A percentile compares a stretch with the other conserved stretches of the same genome.
phyloP scores from a whole-genome alignment of 2,329 filamentous ascomycete genomes.

The Botrytis porri region DNA sequence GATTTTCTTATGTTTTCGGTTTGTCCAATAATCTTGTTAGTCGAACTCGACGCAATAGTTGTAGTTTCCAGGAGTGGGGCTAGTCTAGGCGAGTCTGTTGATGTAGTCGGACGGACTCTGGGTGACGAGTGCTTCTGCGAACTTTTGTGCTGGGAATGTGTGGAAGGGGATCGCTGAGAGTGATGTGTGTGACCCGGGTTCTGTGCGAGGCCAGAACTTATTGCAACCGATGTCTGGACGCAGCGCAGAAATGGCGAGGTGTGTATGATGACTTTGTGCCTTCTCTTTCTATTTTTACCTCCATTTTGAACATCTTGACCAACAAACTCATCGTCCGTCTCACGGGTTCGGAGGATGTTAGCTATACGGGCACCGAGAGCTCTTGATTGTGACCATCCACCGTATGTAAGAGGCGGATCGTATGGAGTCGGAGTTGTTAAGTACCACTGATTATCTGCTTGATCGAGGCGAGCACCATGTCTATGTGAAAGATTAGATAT shows the following conservation, averaged over 20 bases:
- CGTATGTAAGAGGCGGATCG: slow-evolving; percentile 91
- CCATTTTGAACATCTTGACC: slow-evolving; percentile 24
- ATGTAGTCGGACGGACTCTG: slow-evolving; percentile 30
- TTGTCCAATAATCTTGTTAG: slow-evolving; percentile 25
- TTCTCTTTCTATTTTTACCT: slow-evolving; percentile 47
- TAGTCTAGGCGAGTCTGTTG: slow-evolving; percentile 33
- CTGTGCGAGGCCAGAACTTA: slow-evolving; percentile 79
- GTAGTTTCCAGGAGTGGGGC: slow-evolving; percentile 33
- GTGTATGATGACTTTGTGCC: slow-evolving; percentile 81
- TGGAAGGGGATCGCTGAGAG: slow-evolving; percentile 33
- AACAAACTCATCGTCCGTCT: slow-evolving; percentile 39
- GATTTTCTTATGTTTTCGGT: slow-evolving; percentile 49
- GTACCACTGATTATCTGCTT: slow-evolving; percentile 93
- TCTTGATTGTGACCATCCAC: slow-evolving; percentile 85
- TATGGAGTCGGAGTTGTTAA: slow-evolving; percentile 90
- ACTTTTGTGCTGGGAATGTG: slow-evolving; percentile 18
- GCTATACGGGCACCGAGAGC: slow-evolving; percentile 80
- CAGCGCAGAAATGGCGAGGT: slow-evolving; percentile 93
- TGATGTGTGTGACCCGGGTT: slow-evolving; percentile 42
- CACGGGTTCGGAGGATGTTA: slow-evolving; percentile 59
- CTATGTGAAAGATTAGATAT: slow-evolving; percentile 44
- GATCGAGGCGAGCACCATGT: slow-evolving; percentile 91
- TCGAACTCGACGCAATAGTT: slow-evolving; percentile 12
- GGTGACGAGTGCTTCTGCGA: slow-evolving; percentile 35
- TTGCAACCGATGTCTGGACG: slow-evolving; percentile 85